These are phyloP conservation scores for Tremella mesenterica DNA, from an alignment of 768 basidiomycete genomes.

Conservation along the genomic window DNA sequence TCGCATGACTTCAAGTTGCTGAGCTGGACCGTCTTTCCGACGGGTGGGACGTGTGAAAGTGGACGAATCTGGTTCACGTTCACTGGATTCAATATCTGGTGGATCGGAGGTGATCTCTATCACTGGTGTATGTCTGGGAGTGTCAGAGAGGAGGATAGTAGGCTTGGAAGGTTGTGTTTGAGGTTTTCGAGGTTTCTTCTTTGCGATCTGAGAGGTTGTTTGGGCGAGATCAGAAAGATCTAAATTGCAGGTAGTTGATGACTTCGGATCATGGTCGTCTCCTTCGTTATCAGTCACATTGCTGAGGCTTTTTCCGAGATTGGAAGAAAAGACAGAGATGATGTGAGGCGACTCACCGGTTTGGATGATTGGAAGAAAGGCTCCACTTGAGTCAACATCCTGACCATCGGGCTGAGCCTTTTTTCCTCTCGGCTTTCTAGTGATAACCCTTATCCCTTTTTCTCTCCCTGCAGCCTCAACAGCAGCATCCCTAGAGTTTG, in stretches of 20 bases:
- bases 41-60: background rate
- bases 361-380: too few species aligned
- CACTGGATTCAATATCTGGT: background rate
- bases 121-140: background rate
- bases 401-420: too few species aligned
- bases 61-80: background rate
- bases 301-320: background rate
- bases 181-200: background rate
- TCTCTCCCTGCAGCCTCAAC: too few species aligned
- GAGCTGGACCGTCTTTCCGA: background rate
- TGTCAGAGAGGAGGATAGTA: slow-evolving; percentile 1
- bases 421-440: too few species aligned
- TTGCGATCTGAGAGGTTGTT: background rate
- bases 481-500: too few species aligned
- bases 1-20: slow-evolving; percentile 2
- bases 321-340: too few species aligned
- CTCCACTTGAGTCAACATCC: too few species aligned
- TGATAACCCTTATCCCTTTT: too few species aligned
- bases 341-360: too few species aligned
- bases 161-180: background rate
- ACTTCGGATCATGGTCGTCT: background rate
- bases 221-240: slow-evolving; percentile 3
- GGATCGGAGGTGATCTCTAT: background rate
- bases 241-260: background rate
- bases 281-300: background rate